A percentile compares a stretch with the other conserved stretches of the same genome.
Evolutionary conservation across 2,329 filamentous ascomycete genomes (phyloP).

Genomic region (Chrysoporthe cubensis): DNA sequence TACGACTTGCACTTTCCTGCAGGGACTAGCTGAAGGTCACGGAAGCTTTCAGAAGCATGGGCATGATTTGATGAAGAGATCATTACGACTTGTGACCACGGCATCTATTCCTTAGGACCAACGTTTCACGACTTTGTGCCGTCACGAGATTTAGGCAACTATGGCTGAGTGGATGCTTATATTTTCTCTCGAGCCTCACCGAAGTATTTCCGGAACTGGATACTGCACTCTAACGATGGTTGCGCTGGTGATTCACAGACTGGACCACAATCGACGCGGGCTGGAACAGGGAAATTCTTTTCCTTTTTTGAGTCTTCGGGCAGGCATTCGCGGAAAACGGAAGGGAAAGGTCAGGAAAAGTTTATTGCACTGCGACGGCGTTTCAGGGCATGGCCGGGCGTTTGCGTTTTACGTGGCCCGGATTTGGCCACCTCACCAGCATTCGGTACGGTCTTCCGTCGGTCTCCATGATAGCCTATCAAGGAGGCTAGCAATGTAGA

Average conservation of each 20-base stretch:
- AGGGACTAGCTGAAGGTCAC: neutral
- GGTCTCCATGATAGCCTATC: neutral
- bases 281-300: too few species aligned
- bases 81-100: too few species aligned
- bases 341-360: neutral
- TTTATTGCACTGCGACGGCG: slow-evolving; percentile 23
- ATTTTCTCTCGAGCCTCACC: too few species aligned
- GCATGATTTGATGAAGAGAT: neutral
- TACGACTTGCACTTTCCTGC: neutral
- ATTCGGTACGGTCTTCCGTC: neutral
- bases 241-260: too few species aligned
- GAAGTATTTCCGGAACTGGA: too few species aligned
- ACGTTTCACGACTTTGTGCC: too few species aligned
- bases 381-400: neutral
- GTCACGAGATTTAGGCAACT: too few species aligned
- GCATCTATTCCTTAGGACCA: too few species aligned
- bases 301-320: neutral
- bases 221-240: too few species aligned
- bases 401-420: neutral
- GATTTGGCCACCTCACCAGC: neutral
- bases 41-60: neutral
- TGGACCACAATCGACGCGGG: too few species aligned
- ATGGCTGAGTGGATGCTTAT: too few species aligned
- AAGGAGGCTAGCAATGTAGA: neutral
- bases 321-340: neutral